Evolutionary conservation across 1,284 basidiomycete genomes (phyloP), one percentile per base, ranked within the genome.

Genomic region (Cutaneotrichosporon arboriforme): DNA sequence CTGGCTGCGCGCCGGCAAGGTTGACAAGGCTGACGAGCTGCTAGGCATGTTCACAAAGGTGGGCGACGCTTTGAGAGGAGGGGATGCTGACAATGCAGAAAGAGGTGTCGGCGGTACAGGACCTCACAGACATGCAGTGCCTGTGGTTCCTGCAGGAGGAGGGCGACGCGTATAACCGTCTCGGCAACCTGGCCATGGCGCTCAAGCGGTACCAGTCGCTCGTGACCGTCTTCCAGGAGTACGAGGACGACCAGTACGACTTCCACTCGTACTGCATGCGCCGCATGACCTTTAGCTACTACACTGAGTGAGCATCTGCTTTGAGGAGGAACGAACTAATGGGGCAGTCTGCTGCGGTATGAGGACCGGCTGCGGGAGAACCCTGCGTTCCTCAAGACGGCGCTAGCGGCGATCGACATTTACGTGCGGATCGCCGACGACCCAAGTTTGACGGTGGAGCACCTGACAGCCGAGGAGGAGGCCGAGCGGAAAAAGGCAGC

Each of bases 181-280:
- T 78, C 49, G 84, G 84, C 1, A 84, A 85, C 62, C 76, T 85
- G n/a, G 85, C 84, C 18, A 77, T 88, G 61, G 91, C 93, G 8
- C 77, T 98, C 66, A 97, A 97, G 78, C 84, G 86, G 64, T 94
- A 89, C 65, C 81, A 83, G 51, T 81, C 85, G 45, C 78, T 96
- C 13, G 36, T 43, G 5, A 65, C 90, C 84, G 79, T 86, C 14
- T 97, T 96, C 73, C 82, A 87, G 52, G 88, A 89, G 52, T 83
- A 90, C 60, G 89, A 93, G 66, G 91, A 97, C 62, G 96, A 98
- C 70, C 93, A 98, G 75, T 94, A 90, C 66, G 96, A 99, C 74
- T 99, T 98, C 80, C 96, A 99, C 73, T 85, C 86, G 8, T 99
- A 98, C 75, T 89, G 90, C 63, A 69, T 97, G 66, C 84, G 96